phyloP scores from a whole-genome alignment of 2,329 filamentous ascomycete species.

The Thermothelomyces thermophilus region DNA sequence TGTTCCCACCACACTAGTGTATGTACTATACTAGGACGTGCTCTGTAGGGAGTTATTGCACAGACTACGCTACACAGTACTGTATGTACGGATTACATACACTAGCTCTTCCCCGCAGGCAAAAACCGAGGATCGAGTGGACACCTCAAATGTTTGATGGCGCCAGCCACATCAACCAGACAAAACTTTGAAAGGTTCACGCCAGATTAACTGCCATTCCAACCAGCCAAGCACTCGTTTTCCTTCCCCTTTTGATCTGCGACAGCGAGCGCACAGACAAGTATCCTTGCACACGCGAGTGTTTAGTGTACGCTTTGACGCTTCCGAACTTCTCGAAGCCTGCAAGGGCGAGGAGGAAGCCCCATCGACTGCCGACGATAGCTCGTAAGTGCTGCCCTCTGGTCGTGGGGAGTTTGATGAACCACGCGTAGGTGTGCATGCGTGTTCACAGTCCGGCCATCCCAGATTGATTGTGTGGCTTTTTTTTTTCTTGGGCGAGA shows the following conservation, averaged over 20 bases:
- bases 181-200: slow-evolving; percentile 16
- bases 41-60: too few relatives aligned
- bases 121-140: slow-evolving; percentile 9
- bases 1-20: too few relatives aligned
- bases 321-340: slow-evolving; percentile 7
- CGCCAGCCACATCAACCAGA: slow-evolving; percentile 10
- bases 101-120: slow-evolving; percentile 12
- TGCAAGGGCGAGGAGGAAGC: neutral
- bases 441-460: slow-evolving; percentile 15
- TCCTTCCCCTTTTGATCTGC: slow-evolving; percentile 8
- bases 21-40: too few relatives aligned
- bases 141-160: slow-evolving; percentile 1
- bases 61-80: too few relatives aligned
- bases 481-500: slow-evolving; percentile 21
- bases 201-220: slow-evolving; percentile 18
- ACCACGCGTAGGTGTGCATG: too few relatives aligned
- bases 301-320: slow-evolving; percentile 1
- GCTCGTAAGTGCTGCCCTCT: neutral
- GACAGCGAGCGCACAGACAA: slow-evolving; percentile 16
- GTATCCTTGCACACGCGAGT: neutral
- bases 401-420: too few relatives aligned
- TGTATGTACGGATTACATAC: too few relatives aligned
- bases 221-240: neutral
- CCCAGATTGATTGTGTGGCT: too few relatives aligned
- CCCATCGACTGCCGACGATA: neutral